A percentile compares a stretch with the other conserved stretches of the same genome.
phyloP scores from a whole-genome alignment of 495 filamentous ascomycete species.

The Hypoxylon cercidicola region DNA sequence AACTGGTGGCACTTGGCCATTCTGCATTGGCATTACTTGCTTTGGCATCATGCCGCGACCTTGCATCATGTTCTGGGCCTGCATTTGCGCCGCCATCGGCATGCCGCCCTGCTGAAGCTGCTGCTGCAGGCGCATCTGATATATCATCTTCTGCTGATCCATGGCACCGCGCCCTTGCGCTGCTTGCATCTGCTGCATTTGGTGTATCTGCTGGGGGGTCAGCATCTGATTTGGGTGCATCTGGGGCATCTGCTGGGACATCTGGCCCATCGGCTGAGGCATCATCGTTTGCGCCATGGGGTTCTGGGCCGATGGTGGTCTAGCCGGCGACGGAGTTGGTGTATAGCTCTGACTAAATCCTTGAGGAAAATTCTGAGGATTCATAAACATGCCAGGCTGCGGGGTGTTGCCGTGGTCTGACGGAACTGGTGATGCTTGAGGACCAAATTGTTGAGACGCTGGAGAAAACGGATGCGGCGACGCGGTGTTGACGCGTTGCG shows the following conservation, averaged over 20 bases:
- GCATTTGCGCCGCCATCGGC: slow-evolving; percentile 57
- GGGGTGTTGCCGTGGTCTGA: slow-evolving; percentile 83
- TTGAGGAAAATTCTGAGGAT: slow-evolving; percentile 65
- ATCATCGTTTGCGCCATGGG: slow-evolving; percentile 58
- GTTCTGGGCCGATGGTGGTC: slow-evolving; percentile 60
- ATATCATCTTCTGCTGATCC: slow-evolving; percentile 67
- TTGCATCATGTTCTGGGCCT: slow-evolving; percentile 55
- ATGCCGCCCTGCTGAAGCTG: slow-evolving; percentile 71
- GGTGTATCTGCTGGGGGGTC: slow-evolving; percentile 48
- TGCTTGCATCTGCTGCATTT: slow-evolving; percentile 58
- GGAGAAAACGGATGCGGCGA: slow-evolving; percentile 94
- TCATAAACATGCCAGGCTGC: slow-evolving; percentile 71
- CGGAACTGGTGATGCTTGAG: slow-evolving; percentile 81
- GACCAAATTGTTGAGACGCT: slow-evolving; percentile 75
- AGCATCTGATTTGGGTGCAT: slow-evolving; percentile 51
- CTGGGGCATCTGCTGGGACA: slow-evolving; percentile 52
- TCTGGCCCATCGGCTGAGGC: slow-evolving; percentile 56
- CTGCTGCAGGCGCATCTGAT: slow-evolving; percentile 75
- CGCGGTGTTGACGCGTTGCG: slow-evolving; percentile 85
- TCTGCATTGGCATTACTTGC: slow-evolving; percentile 55
- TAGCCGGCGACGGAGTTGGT: slow-evolving; percentile 60
- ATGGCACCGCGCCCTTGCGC: slow-evolving; percentile 62
- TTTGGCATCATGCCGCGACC: slow-evolving; percentile 61
- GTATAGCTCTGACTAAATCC: slow-evolving; percentile 68
- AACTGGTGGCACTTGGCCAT: slow-evolving; percentile 58